phyloP scores from a whole-genome alignment of 306 rosid genomes.

The Clitoria ternatea region DNA sequence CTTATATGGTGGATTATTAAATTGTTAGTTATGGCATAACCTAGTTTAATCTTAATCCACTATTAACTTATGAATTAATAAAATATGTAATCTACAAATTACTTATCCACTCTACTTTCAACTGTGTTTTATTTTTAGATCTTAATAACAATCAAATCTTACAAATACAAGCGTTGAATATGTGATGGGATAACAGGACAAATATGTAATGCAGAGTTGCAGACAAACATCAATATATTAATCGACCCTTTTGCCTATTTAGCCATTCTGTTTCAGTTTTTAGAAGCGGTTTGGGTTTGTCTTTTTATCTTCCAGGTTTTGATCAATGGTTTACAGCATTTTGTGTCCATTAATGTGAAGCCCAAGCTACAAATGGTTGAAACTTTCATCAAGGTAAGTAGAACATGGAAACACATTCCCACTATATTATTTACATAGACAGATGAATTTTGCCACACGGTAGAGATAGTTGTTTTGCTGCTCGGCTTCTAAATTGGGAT shows the following conservation, averaged over 20 bases:
- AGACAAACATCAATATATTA: not conserved
- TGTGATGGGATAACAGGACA: conserved; percentile 1
- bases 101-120: not conserved
- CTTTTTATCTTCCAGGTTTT: conserved; percentile 63
- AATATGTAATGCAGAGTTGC: conserved; percentile 15
- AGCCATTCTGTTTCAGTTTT: conserved; percentile 13
- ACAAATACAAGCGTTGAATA: not conserved
- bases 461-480: conserved; percentile 19
- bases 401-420: not conserved
- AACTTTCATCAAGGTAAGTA: conserved; percentile 83
- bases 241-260: not conserved
- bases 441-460: not conserved
- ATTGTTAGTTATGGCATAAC: conserved; percentile 1
- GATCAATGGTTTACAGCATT: conserved; percentile 93
- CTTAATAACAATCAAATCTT: not conserved
- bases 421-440: not conserved
- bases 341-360: conserved; percentile 67
- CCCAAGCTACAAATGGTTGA: conserved; percentile 84
- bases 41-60: conserved; percentile 14
- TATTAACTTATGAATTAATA: not conserved
- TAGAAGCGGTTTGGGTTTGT: conserved; percentile 15
- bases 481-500: conserved; percentile 5
- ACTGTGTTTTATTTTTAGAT: conserved; percentile 12
- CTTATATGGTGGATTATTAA: conserved; percentile 4
- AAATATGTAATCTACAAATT: not conserved